These are phyloP conservation scores for Cyclanthera cordifolia DNA, from an alignment of 306 rosid genomes.

Conservation along the genomic window DNA sequence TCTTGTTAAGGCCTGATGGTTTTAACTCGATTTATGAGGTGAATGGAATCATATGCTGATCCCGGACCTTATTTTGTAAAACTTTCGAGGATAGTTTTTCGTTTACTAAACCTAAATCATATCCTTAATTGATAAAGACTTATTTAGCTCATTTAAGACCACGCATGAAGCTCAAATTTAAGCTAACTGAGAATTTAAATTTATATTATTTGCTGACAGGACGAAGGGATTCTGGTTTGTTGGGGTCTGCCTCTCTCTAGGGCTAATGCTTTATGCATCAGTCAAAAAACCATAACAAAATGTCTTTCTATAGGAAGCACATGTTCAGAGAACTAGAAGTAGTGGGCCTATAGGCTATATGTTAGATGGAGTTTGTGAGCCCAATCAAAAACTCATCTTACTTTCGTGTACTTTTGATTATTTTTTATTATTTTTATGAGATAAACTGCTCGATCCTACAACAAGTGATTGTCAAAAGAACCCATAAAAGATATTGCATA, in stretches of 20 bases:
- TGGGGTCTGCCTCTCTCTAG: not conserved
- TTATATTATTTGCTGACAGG: not conserved
- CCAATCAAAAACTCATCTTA: not conserved
- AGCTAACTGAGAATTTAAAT: not conserved
- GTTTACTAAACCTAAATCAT: not conserved
- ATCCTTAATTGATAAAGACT: not conserved
- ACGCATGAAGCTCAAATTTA: not conserved
- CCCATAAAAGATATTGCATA: too few species aligned
- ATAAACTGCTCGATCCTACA: too few species aligned
- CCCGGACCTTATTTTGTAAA: conserved; percentile 5
- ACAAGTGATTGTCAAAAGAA: too few species aligned
- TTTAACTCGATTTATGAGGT: not conserved
- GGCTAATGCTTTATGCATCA: not conserved
- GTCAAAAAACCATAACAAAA: not conserved
- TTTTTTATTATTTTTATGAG: too few species aligned
- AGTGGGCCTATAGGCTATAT: not conserved
- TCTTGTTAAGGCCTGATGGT: conserved; percentile 32
- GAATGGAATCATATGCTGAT: not conserved
- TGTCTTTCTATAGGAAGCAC: not conserved
- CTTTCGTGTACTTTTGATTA: too few species aligned
- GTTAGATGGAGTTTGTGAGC: not conserved
- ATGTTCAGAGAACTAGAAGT: not conserved
- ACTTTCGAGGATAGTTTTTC: not conserved
- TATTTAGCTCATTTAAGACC: not conserved
- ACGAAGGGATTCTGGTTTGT: not conserved